These are phyloP conservation scores for Asterochloris sp. DNA, from an alignment of 139 green algal species.

Conservation along the genomic window DNA sequence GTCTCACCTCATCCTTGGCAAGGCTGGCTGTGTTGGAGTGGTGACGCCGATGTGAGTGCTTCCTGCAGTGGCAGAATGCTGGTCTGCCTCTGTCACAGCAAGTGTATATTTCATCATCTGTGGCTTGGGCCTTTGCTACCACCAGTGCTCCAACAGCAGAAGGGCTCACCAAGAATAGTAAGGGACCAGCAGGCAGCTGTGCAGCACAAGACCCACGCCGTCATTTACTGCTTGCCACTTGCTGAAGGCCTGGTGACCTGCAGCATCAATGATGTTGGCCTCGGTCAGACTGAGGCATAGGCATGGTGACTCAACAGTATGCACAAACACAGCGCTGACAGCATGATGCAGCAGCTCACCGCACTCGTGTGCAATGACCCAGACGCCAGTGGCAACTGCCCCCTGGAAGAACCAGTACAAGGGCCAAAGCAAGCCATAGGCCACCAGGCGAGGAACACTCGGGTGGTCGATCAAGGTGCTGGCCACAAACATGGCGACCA, in stretches of 20 bases:
- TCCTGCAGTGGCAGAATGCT: constrained; percentile 53
- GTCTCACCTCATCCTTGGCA: constrained; percentile 72
- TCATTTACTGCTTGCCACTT: constrained; percentile 63
- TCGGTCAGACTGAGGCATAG: too few relatives aligned
- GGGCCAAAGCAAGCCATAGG: constrained; percentile 57
- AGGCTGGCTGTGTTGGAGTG: constrained; percentile 82
- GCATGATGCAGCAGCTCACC: constrained; percentile 8
- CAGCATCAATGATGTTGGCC: too few relatives aligned
- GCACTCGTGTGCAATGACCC: constrained; percentile 86
- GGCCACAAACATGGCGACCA: constrained; percentile 38
- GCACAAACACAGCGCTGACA: too few relatives aligned
- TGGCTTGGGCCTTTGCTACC: neutral
- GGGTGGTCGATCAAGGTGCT: constrained; percentile 49
- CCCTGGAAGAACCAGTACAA: constrained; percentile 74
- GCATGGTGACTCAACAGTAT: too few relatives aligned
- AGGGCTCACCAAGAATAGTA: constrained; percentile 77
- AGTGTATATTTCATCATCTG: neutral
- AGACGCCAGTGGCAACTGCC: constrained; percentile 67
- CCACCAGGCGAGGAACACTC: constrained; percentile 27
- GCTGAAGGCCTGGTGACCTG: constrained; percentile 46
- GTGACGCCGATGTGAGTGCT: constrained; percentile 87
- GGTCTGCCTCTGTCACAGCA: neutral
- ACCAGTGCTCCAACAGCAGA: neutral
- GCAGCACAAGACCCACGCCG: constrained; percentile 71
- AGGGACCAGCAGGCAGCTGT: constrained; percentile 79